Conservation (phyloP, 768 basidiomycete species). For the Russula emetica region DNA sequence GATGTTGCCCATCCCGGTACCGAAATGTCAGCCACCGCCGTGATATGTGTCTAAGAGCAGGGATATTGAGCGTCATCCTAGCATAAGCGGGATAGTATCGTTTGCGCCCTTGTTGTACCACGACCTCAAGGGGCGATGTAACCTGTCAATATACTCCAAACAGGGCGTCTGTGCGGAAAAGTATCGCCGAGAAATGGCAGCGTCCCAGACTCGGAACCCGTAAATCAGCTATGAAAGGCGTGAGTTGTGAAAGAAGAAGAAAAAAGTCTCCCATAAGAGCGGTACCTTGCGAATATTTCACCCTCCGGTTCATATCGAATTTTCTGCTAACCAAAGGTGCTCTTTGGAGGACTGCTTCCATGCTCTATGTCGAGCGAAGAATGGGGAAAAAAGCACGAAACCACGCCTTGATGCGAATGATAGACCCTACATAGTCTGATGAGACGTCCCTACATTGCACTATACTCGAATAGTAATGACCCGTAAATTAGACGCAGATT, state of each 20-base stretch:
- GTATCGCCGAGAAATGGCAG: neutral
- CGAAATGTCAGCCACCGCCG: neutral
- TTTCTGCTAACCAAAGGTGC: neutral
- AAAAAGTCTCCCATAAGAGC: neutral
- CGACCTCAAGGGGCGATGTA: neutral
- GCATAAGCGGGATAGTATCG: neutral
- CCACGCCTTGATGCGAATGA: neutral
- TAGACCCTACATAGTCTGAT: neutral
- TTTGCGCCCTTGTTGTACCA: neutral
- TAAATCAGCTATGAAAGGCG: neutral
- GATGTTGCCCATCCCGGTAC: neutral
- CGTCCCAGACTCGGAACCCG: neutral
- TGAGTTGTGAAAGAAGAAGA: neutral
- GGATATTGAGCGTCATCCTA: constrained; percentile 2
- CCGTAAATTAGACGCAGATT: neutral
- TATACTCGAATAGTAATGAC: constrained; percentile 1
- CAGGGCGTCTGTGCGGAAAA: neutral
- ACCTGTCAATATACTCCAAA: neutral
- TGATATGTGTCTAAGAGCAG: neutral
- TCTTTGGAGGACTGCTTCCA: neutral
- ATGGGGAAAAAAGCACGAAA: neutral
- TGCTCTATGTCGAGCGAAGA: neutral
- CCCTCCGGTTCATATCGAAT: neutral
- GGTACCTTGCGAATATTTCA: neutral
- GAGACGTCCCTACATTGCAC: neutral